Conservation (phyloP, 2,329 filamentous ascomycete genomes). For the Aureobasidium melanogenum region DNA sequence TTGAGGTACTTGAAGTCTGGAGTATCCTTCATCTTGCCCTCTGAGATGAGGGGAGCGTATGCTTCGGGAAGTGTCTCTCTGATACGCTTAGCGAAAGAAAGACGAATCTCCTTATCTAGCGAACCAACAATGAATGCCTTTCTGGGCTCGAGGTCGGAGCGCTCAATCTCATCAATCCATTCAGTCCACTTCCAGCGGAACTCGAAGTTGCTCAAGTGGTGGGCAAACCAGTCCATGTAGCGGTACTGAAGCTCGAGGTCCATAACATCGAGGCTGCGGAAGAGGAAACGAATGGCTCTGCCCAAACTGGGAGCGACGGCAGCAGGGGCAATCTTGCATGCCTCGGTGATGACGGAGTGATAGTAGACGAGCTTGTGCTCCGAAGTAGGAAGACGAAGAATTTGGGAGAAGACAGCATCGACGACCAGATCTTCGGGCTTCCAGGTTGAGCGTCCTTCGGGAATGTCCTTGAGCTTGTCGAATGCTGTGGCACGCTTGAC, state of each 20-base stretch:
- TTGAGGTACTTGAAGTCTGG: conserved; percentile 86
- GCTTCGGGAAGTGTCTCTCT: conserved; percentile 82
- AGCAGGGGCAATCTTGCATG: conserved; percentile 89
- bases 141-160: conserved; percentile 70
- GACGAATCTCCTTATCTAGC: conserved; percentile 89
- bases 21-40: conserved; percentile 89
- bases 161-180: conserved; percentile 79
- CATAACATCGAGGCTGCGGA: conserved; percentile 70
- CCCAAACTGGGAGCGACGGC: conserved; percentile 94
- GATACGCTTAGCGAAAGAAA: conserved; percentile 94
- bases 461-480: conserved; percentile 65
- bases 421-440: conserved; percentile 96
- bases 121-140: conserved; percentile 90
- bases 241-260: conserved; percentile 80
- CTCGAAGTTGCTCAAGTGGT: conserved; percentile 97
- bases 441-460: conserved; percentile 69
- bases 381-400: conserved; percentile 76
- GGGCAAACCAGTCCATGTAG: conserved; percentile 95
- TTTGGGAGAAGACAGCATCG: conserved; percentile 94
- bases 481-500: conserved; percentile 89
- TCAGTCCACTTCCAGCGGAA: conserved; percentile 99
- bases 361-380: conserved; percentile 97
- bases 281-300: conserved; percentile 84
- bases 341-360: conserved; percentile 86
- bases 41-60: conserved; percentile 71